Evolutionary conservation across 1,284 basidiomycete species (phyloP), one percentile per base, ranked within the genome.

Genomic region (Rhodotorula sp.): DNA sequence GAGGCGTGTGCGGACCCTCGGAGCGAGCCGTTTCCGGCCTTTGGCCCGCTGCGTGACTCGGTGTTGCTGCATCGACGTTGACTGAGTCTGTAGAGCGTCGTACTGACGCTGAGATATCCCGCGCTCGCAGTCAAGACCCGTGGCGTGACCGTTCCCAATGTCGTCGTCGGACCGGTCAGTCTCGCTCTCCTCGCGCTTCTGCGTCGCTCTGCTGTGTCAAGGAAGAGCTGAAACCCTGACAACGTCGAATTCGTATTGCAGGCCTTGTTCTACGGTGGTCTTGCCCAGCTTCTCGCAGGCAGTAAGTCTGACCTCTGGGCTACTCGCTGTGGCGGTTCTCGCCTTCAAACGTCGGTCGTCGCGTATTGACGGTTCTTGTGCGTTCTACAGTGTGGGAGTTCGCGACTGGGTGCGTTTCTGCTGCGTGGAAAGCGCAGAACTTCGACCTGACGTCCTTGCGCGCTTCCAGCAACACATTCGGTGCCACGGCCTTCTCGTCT

Each of bases 151-250:
- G 83, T 64, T 81, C 87, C 49, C 83, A 93, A 94, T 77, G 86
- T 89, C 64, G 86, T 94, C 71, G 84, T 94, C 66, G 91, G 90
- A 72, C 90, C 94, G 86, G 90, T 61, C 15, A 32, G 60, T 36
- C 30, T 34, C 20, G 32, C 44, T 47, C 60, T 24, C 55, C 20
- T 51, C 32, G 44, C 53, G 46, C 27, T 22, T 30, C 57, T 59
- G 22, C 20, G 30, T 19, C 8, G 29, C 24, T n/a, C 7, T 15
- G 4, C 52, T 94, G 24, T 20, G n/a, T 15, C 3, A 4, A 24
- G 27, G 49, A 44, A 44, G 39, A 44, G 39, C 39, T 13, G 39
- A 8, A 10, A 44, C 39, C 13, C 39, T 44, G 11, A 44, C 39
- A 13, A 44, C 39, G 39, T 44, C 39, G 39, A 44, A 15, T 44